Evolutionary conservation across 2,329 filamentous ascomycete genomes (phyloP).

Genomic region (Fusarium albidum): DNA sequence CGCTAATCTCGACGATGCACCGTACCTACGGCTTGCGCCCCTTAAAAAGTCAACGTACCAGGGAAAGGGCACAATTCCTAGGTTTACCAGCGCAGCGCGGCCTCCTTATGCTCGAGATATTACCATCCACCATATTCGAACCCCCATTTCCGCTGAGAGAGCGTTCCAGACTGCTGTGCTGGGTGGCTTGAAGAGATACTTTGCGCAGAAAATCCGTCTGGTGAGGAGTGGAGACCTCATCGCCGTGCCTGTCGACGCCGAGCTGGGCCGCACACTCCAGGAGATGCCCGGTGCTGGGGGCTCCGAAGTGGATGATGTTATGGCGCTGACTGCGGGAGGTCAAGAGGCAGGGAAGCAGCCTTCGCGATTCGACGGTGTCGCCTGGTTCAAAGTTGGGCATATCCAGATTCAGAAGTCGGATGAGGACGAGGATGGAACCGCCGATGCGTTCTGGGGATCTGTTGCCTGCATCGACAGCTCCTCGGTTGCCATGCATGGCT

Average conservation of each 20-base stretch:
- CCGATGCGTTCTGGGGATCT: conserved; percentile 82
- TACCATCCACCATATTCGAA: conserved; percentile 86
- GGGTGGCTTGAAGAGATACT: conserved; percentile 86
- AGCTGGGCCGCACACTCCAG: conserved; percentile 82
- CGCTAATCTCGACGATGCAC: conserved; percentile 81
- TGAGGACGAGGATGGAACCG: conserved; percentile 65
- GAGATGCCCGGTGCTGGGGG: conserved; percentile 69
- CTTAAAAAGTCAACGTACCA: conserved; percentile 63
- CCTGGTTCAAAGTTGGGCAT: conserved; percentile 92
- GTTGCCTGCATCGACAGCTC: conserved; percentile 86
- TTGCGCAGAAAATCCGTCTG: conserved; percentile 82
- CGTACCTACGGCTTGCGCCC: conserved; percentile 81
- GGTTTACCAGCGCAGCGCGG: conserved; percentile 62
- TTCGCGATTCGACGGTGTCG: conserved; percentile 67
- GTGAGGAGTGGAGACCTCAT: conserved; percentile 89
- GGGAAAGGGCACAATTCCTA: conserved; percentile 61
- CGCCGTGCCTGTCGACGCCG: conserved; percentile 87
- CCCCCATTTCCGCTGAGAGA: conserved; percentile 86
- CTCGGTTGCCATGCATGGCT: conserved; percentile 89
- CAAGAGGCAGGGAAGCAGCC: conserved; percentile 37
- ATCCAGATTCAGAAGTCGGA: conserved; percentile 66
- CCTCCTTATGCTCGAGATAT: conserved; percentile 76
- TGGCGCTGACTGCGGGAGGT: conserved; percentile 58
- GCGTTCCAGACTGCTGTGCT: conserved; percentile 86
- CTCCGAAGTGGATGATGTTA: conserved; percentile 75